Conservation (phyloP, 805 yeast species). For the Saturnispora serradocipensis region DNA sequence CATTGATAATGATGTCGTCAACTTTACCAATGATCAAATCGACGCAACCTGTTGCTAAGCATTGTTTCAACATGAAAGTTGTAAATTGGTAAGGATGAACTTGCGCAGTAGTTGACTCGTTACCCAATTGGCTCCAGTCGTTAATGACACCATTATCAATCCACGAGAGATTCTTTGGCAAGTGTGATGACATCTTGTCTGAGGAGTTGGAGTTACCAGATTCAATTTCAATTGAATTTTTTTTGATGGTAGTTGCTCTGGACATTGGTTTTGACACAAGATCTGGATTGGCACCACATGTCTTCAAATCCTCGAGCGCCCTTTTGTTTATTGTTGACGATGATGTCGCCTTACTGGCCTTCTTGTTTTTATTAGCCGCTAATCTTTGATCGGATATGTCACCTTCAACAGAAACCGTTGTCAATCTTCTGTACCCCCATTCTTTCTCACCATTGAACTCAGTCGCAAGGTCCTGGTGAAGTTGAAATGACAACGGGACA, state of each 20-base stretch:
- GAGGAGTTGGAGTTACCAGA: constrained; percentile 12
- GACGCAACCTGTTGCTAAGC: constrained; percentile 75
- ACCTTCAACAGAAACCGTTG: constrained; percentile 83
- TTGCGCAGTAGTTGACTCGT: constrained; percentile 84
- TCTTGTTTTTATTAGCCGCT: constrained; percentile 3
- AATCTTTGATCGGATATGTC: constrained; percentile 37
- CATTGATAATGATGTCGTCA: constrained; percentile 51
- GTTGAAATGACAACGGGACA: constrained; percentile 76
- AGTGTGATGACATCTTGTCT: constrained; percentile 14
- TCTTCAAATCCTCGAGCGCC: neutral
- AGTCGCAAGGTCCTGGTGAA: constrained; percentile 77
- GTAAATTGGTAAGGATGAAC: constrained; percentile 95
- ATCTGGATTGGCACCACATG: constrained; percentile 1
- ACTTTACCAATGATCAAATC: constrained; percentile 82
- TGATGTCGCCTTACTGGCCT: neutral
- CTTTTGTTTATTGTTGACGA: neutral
- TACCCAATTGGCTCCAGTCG: constrained; percentile 76
- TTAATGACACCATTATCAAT: constrained; percentile 52
- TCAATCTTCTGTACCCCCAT: constrained; percentile 89
- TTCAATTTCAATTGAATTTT: constrained; percentile 28
- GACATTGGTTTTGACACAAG: constrained; percentile 18
- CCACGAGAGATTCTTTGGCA: constrained; percentile 73
- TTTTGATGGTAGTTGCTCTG: constrained; percentile 26
- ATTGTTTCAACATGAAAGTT: constrained; percentile 68
- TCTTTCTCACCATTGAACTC: constrained; percentile 72